Conservation (phyloP, 2,329 filamentous ascomycete genomes). For the Fonsecaea erecta region DNA sequence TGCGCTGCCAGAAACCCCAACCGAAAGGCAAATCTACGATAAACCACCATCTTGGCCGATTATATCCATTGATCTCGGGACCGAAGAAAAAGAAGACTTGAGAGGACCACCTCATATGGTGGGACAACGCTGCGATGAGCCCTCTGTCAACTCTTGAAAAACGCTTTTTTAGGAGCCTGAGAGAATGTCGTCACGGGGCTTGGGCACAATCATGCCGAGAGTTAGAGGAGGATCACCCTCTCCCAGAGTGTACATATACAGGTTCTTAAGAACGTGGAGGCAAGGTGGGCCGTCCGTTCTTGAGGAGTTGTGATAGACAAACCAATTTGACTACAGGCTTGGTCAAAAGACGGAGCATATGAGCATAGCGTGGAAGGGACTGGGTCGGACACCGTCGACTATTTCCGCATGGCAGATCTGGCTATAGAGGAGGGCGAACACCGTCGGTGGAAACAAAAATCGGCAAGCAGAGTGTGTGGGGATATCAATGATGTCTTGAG, state of each 20-base stretch:
- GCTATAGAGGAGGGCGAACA: neutral
- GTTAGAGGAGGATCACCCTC: neutral
- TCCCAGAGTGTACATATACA: neutral
- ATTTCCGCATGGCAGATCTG: neutral
- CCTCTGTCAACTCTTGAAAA: neutral
- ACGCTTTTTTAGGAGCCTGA: neutral
- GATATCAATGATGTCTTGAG: neutral
- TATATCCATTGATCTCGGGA: conserved; percentile 74
- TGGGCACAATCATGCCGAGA: neutral
- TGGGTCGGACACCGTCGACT: neutral
- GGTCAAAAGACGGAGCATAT: neutral
- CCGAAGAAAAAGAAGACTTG: conserved; percentile 68
- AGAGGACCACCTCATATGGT: conserved; percentile 26
- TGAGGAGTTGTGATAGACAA: neutral
- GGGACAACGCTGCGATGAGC: neutral
- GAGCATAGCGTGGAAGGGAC: neutral
- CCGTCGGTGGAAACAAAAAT: neutral
- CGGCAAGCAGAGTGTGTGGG: neutral
- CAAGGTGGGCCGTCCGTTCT: neutral
- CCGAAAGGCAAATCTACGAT: conserved; percentile 69
- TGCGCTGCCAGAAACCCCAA: conserved; percentile 54
- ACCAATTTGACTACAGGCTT: neutral
- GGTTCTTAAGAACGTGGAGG: neutral
- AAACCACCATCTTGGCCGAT: conserved; percentile 86
- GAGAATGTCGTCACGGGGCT: neutral